Percentiles rank a stretch among this genome's conserved stretches.
These are phyloP conservation scores for Gyromitra esculenta DNA, from an alignment of 2,329 filamentous ascomycete species.

Conservation along the genomic window DNA sequence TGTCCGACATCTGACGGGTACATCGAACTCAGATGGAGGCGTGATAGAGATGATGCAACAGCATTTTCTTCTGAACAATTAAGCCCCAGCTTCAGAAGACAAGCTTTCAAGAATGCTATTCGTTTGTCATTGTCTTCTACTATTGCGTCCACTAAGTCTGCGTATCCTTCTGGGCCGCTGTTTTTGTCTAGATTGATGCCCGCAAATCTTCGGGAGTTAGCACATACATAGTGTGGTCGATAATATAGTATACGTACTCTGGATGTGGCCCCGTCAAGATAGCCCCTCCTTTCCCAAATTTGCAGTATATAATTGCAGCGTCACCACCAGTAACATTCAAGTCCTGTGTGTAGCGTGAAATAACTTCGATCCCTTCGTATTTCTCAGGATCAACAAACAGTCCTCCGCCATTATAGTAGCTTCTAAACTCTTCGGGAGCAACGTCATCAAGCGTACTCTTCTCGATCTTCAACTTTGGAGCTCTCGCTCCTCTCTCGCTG, in stretches of 20 bases:
- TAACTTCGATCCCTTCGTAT: constrained; percentile 75
- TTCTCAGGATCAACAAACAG: constrained; percentile 84
- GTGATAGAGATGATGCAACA: constrained; percentile 80
- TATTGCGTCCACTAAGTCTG: constrained; percentile 74
- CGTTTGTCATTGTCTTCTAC: constrained; percentile 75
- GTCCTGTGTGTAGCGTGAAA: constrained; percentile 81
- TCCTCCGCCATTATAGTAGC: constrained; percentile 94
- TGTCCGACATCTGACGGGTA: constrained; percentile 72
- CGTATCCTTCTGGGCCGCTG: constrained; percentile 74
- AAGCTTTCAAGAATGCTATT: constrained; percentile 79
- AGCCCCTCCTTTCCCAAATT: constrained; percentile 80
- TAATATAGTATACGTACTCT: constrained; percentile 70
- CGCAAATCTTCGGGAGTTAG: constrained; percentile 72
- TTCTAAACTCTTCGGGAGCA: constrained; percentile 67
- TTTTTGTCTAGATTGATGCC: constrained; percentile 77
- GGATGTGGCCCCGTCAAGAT: constrained; percentile 90
- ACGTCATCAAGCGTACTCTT: constrained; percentile 59
- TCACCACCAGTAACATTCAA: constrained; percentile 78
- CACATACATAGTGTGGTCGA: constrained; percentile 46
- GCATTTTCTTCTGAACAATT: constrained; percentile 75
- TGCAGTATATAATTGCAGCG: constrained; percentile 85
- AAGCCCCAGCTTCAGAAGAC: constrained; percentile 82
- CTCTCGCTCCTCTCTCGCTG: constrained; percentile 83
- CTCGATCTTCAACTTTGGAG: constrained; percentile 73
- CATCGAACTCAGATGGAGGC: constrained; percentile 80